These are phyloP conservation scores for Jaltomata sinuosa DNA, from an alignment of 257 asterid species.

Conservation along the genomic window DNA sequence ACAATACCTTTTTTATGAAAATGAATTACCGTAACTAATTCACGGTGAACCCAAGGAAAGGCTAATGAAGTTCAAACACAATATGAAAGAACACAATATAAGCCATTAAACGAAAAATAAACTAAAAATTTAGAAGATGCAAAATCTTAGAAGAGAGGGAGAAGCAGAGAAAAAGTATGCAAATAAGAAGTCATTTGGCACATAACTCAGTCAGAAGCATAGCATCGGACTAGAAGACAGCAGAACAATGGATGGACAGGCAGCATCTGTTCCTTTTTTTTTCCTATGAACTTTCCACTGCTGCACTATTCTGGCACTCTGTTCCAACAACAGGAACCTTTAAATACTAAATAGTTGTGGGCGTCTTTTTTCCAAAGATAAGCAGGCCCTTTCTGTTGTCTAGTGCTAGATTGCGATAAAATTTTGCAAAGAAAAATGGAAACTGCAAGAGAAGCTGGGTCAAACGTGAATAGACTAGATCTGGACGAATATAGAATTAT, in stretches of 20 bases:
- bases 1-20: neutral
- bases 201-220: neutral
- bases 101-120: neutral
- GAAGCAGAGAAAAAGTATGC: neutral
- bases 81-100: neutral
- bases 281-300: neutral
- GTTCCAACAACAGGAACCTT: neutral
- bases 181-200: neutral
- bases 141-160: neutral
- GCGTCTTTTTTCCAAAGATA: neutral
- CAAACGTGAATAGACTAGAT: neutral
- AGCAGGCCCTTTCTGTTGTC: neutral
- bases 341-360: neutral
- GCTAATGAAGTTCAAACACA: neutral
- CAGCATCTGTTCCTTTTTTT: neutral
- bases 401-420: neutral
- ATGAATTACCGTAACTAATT: neutral
- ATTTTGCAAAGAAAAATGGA: neutral
- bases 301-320: neutral
- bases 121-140: neutral
- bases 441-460: neutral
- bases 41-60: neutral
- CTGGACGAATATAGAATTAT: neutral
- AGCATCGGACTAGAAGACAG: neutral
- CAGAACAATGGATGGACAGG: neutral